Percentiles rank a stretch among this genome's conserved stretches.
Conservation (phyloP, 2,329 filamentous ascomycete species). For the Leptosphaerulina australis region DNA sequence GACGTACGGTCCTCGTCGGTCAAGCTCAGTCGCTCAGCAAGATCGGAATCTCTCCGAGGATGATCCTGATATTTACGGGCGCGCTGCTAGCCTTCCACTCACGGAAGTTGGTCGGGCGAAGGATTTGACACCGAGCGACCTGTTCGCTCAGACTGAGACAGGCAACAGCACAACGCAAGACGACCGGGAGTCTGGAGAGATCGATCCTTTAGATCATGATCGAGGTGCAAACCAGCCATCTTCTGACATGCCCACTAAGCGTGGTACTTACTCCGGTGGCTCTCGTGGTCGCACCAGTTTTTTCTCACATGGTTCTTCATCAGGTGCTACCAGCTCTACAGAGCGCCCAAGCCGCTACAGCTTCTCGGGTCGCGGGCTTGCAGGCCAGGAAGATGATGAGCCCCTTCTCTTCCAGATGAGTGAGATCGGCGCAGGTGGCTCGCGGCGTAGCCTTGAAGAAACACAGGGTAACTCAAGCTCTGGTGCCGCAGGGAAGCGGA, state of each 20-base stretch:
- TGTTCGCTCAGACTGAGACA: conserved; percentile 57
- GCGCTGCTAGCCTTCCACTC: conserved; percentile 71
- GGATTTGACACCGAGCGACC: conserved; percentile 65
- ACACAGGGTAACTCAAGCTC: conserved; percentile 38
- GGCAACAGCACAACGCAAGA: conserved; percentile 39
- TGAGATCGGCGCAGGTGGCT: conserved; percentile 62
- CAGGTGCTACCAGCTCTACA: conserved; percentile 43
- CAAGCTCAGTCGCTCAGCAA: conserved; percentile 72
- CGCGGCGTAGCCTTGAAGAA: conserved; percentile 48
- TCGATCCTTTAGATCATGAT: conserved; percentile 37
- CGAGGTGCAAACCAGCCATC: conserved; percentile 26
- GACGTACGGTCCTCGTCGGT: conserved; percentile 61
- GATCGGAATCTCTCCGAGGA: conserved; percentile 66
- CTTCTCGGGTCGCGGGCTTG: conserved; percentile 50
- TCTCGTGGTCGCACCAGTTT: conserved; percentile 40
- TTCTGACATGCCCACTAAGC: conserved; percentile 39
- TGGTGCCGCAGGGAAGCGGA: conserved; percentile 36
- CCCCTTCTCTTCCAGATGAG: conserved; percentile 75
- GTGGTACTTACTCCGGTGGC: conserved; percentile 30
- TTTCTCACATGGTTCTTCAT: conserved; percentile 42
- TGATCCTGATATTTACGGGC: conserved; percentile 65
- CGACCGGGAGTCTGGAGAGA: conserved; percentile 21
- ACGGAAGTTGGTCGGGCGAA: conserved; percentile 59
- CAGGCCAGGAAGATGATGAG: conserved; percentile 66
- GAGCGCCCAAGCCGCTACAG: conserved; percentile 52